These are phyloP conservation scores for Chaetomiaceae sp. DNA, from an alignment of 2,329 filamentous ascomycete genomes.

Conservation along the genomic window DNA sequence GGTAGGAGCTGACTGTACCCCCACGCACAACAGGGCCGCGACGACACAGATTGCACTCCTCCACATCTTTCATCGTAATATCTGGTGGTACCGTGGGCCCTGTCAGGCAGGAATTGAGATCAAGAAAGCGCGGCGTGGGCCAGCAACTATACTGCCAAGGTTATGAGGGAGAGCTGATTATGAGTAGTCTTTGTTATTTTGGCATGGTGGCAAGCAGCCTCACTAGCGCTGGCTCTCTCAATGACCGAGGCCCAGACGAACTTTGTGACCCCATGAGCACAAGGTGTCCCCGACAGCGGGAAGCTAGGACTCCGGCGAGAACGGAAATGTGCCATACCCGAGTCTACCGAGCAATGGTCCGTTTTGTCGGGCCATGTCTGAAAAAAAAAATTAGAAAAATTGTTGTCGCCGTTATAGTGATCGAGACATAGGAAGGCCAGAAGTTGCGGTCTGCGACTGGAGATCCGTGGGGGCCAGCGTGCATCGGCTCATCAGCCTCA, in stretches of 20 bases:
- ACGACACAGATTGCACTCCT: slow-evolving; percentile 5
- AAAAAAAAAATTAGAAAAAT: too few species aligned
- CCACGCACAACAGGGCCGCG: slow-evolving; percentile 14
- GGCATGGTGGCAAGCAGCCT: background rate
- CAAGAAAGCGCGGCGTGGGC: background rate
- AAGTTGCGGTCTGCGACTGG: background rate
- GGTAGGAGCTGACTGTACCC: slow-evolving; percentile 9
- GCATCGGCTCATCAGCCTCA: background rate
- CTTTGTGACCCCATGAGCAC: slow-evolving; percentile 22
- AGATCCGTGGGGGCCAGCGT: background rate
- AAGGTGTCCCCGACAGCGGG: background rate
- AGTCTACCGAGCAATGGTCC: too few species aligned
- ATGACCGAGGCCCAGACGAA: slow-evolving; percentile 14
- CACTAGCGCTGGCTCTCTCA: background rate
- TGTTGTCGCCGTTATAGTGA: too few species aligned
- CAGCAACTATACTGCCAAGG: slow-evolving; percentile 10
- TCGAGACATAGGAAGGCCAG: background rate
- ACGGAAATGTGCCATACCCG: background rate
- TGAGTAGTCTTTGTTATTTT: background rate
- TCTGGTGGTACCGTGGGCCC: background rate
- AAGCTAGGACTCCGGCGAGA: background rate
- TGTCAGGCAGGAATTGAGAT: slow-evolving; percentile 10
- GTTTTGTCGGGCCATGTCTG: background rate
- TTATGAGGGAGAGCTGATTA: background rate
- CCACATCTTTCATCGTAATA: slow-evolving; percentile 11